These are phyloP conservation scores for Mycena olivaceomarginata DNA, from an alignment of 768 basidiomycete genomes.

Conservation along the genomic window DNA sequence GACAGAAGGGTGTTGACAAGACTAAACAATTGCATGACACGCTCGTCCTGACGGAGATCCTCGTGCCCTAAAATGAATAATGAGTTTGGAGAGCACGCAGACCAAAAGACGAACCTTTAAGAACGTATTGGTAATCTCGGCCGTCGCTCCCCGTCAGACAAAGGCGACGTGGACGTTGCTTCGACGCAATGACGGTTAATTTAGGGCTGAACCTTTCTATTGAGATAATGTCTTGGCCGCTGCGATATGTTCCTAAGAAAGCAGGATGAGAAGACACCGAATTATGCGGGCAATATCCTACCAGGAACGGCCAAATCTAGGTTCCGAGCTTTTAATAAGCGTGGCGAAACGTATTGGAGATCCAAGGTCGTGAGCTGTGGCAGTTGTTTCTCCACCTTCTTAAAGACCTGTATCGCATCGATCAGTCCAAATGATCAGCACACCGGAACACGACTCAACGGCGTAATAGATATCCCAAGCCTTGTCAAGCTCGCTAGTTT, in stretches of 20 bases:
- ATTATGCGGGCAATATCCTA: constrained; percentile 48
- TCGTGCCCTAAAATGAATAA: constrained; percentile 85
- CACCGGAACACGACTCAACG: constrained; percentile 63
- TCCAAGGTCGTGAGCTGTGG: constrained; percentile 93
- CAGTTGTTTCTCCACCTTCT: constrained; percentile 95
- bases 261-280: constrained; percentile 12
- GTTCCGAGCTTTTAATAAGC: constrained; percentile 90
- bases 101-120: constrained; percentile 78
- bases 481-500: constrained; percentile 93
- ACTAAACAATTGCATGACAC: constrained; percentile 99
- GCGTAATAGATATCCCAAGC: constrained; percentile 99
- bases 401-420: constrained; percentile 82
- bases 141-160: constrained; percentile 94
- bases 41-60: constrained; percentile 98
- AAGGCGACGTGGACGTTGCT: constrained; percentile 95
- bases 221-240: constrained; percentile 87
- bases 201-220: constrained; percentile 93
- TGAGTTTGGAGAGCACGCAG: constrained; percentile 14
- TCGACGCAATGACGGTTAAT: constrained; percentile 95
- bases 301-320: constrained; percentile 98
- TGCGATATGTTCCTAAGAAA: constrained; percentile 89
- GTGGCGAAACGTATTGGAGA: constrained; percentile 97
- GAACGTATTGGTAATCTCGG: constrained; percentile 91
- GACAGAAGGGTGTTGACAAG: constrained; percentile 96
- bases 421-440: not conserved